A percentile compares a stretch with the other conserved stretches of the same genome.
Evolutionary conservation across 169 alveolate species (phyloP).

Genomic region (Eimeria falciformis): DNA sequence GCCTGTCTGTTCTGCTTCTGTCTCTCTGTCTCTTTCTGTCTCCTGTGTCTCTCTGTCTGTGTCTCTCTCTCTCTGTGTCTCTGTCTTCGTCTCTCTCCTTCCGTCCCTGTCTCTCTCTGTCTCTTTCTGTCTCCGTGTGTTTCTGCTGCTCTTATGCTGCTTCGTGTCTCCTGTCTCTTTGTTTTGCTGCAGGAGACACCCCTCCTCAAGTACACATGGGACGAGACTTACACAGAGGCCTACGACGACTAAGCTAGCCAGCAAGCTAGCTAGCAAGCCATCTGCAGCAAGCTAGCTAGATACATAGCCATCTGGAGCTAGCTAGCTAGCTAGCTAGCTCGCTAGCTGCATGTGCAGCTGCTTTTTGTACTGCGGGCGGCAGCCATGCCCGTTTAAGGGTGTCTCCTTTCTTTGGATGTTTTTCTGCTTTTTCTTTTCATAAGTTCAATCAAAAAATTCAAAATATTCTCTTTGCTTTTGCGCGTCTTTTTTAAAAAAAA

Average conservation of each 20-base stretch:
- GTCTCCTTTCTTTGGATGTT: too few species aligned
- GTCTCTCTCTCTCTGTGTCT: too few species aligned
- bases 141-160: not conserved
- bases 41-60: not conserved
- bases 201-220: conserved; percentile 96
- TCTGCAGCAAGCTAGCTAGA: conserved; percentile 36
- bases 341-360: conserved; percentile 17
- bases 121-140: too few species aligned
- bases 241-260: conserved; percentile 83
- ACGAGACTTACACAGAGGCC: conserved; percentile 94
- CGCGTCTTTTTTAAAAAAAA: too few species aligned
- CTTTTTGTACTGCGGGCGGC: too few species aligned
- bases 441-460: not conserved
- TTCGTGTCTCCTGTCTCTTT: not conserved
- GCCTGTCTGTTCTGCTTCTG: not conserved
- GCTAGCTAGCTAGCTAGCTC: conserved; percentile 24
- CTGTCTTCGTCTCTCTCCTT: too few species aligned
- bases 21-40: not conserved
- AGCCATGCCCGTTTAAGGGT: too few species aligned
- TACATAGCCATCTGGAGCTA: conserved; percentile 21
- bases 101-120: too few species aligned
- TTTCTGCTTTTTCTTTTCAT: too few species aligned
- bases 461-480: too few species aligned
- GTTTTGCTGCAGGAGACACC: conserved; percentile 86
- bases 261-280: not conserved